phyloP scores from a whole-genome alignment of 116 monocot genomes.

The Papilionanthe hybrid region DNA sequence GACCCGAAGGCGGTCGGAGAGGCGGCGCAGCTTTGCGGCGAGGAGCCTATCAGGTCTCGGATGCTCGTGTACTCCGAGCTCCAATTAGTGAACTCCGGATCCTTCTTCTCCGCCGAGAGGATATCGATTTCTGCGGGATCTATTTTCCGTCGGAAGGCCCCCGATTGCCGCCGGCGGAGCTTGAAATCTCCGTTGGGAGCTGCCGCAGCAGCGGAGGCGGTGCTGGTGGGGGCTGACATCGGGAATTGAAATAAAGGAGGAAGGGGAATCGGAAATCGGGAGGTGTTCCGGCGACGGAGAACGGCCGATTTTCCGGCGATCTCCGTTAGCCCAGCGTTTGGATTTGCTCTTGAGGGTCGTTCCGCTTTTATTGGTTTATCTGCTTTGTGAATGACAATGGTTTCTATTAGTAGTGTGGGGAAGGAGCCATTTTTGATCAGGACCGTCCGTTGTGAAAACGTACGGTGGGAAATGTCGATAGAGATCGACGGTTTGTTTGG shows the following conservation, averaged over 20 bases:
- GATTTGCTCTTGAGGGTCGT: not conserved
- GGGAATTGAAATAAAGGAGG: not conserved
- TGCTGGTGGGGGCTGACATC: not conserved
- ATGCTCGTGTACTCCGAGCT: conserved; percentile 10
- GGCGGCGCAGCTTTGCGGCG: not conserved
- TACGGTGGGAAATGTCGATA: not conserved
- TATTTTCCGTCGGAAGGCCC: conserved; percentile 5
- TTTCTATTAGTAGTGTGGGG: not conserved
- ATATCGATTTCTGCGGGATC: conserved; percentile 2
- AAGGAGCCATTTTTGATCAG: not conserved
- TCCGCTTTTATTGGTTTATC: not conserved
- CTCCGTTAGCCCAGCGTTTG: not conserved
- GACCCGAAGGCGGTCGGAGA: not conserved
- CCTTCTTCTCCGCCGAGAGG: not conserved
- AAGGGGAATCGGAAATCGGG: not conserved
- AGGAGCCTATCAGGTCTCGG: conserved; percentile 5
- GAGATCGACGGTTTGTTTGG: too few species aligned
- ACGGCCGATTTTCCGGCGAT: not conserved
- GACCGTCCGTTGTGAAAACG: not conserved
- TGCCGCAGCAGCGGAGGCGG: not conserved
- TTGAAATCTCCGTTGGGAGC: conserved; percentile 7
- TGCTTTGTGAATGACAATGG: too few species aligned
- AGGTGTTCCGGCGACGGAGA: not conserved
- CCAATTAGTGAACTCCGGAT: not conserved
- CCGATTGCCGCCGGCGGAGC: conserved; percentile 22